phyloP scores from a whole-genome alignment of 1,139 yeast genomes.

The Sugiyamaella xylanicola region DNA sequence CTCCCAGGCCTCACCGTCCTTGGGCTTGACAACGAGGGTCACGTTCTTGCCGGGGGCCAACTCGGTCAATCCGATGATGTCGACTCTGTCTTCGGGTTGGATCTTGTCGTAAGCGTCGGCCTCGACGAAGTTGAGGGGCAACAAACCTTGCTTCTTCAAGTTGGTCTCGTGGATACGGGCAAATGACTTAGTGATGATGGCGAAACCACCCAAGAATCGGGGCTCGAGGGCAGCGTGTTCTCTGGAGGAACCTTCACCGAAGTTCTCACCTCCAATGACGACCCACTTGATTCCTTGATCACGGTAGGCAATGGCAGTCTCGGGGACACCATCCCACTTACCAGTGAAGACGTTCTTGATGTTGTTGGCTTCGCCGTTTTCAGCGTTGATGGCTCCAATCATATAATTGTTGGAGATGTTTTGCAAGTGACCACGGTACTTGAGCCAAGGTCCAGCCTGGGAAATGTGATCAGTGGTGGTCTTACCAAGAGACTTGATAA shows the following conservation, averaged over 20 bases:
- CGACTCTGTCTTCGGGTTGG: slow-evolving; percentile 86
- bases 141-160: slow-evolving; percentile 95
- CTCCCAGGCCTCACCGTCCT: slow-evolving; percentile 81
- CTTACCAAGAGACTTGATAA: slow-evolving; percentile 96
- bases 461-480: slow-evolving; percentile 99
- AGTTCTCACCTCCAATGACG: slow-evolving; percentile 98
- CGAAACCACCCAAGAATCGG: slow-evolving; percentile 98
- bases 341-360: slow-evolving; percentile 91
- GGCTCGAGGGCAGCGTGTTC: slow-evolving; percentile 99
- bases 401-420: slow-evolving; percentile 98
- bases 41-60: slow-evolving; percentile 94
- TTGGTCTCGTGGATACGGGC: slow-evolving; percentile 97
- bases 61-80: slow-evolving; percentile 78
- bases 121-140: slow-evolving; percentile 91
- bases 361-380: slow-evolving; percentile 92
- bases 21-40: slow-evolving; percentile 86
- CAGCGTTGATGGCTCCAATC: slow-evolving; percentile 99
- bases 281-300: slow-evolving; percentile 93
- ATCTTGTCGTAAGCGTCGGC: slow-evolving; percentile 93
- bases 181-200: slow-evolving; percentile 94
- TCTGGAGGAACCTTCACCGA: slow-evolving; percentile 99
- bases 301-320: slow-evolving; percentile 93
- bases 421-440: slow-evolving; percentile 99
- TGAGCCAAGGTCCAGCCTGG: slow-evolving; percentile 99
- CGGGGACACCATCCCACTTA: slow-evolving; percentile 93